Base-by-base conservation (phyloP, 495 filamentous ascomycete species). In the Pseudevernia furfuracea region DNA sequence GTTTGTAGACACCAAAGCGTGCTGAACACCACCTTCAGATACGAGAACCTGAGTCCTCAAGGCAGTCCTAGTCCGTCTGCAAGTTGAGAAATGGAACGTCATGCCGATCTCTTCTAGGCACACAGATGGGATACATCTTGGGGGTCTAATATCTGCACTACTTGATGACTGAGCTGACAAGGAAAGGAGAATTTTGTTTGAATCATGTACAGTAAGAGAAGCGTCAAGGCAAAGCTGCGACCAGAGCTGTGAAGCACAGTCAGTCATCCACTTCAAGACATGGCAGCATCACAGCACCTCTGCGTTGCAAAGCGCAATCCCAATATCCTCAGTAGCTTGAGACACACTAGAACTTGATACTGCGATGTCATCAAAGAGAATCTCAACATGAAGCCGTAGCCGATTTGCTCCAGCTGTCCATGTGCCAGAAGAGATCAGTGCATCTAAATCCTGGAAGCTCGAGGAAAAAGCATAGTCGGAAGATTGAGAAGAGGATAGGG, bases 171-270 rank as follows among this genome's bases (percentile, higher is more conserved):
- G 43, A 46, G 36, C 34, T 8, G 52, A 43, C n/a, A 66, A 58
- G 39, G 59, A 62, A 23, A 66, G 21, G 19, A 62, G 19, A 49
- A 66, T 1, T 34, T n/a, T 14, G 10, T 32, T 25, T 6, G 37
- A 10, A 62, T 25, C 19, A 49, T 11, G 0, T n/a, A 58, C 32
- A 23, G 36, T 62, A 39, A 66, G 43, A 62, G 59, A 66, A 21
- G 52, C 64, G 23, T 58, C 23, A 30, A 66, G 59, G 28, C 53
- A 30, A 11, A 66, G 64, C 36, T 66, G 64, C 30, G 64, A 58
- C 64, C 64, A 66, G 30, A 66, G 55, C 64, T 66, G 32, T 23
- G 21, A 32, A 36, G 36, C 25, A n/a, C n/a, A 34, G 48, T 65
- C 63, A 65, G 63, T 23, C 49, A 19, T 4, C 38, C 23, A 58